A percentile compares a stretch with the other conserved stretches of the same genome.
phyloP scores from a whole-genome alignment of 129 eudicot species.

The Calendula officinalis region DNA sequence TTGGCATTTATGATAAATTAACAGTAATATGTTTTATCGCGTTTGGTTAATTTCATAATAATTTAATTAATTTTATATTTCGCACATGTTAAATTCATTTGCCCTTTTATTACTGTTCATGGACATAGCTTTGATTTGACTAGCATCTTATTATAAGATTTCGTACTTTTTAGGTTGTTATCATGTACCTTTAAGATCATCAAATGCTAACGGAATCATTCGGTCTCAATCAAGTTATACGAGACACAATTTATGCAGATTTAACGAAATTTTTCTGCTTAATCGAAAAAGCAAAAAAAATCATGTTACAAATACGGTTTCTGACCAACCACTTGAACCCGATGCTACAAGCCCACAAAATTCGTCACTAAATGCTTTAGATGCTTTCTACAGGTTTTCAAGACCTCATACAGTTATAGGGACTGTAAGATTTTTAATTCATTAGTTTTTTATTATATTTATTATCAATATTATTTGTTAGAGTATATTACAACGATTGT shows the following conservation, averaged over 20 bases:
- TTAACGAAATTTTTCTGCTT: slow-evolving; percentile 21
- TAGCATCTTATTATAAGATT: too few species aligned
- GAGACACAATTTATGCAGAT: slow-evolving; percentile 13
- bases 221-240: slow-evolving; percentile 31
- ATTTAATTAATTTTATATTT: not conserved
- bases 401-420: slow-evolving; percentile 98
- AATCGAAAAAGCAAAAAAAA: slow-evolving; percentile 31
- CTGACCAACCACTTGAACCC: slow-evolving; percentile 65
- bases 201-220: slow-evolving; percentile 33
- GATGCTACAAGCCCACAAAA: slow-evolving; percentile 48
- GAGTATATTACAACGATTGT: too few species aligned
- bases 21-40: not conserved
- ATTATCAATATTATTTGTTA: not conserved
- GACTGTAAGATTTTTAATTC: slow-evolving; percentile 56
- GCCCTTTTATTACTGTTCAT: too few species aligned
- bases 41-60: too few species aligned
- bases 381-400: slow-evolving; percentile 94
- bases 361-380: slow-evolving; percentile 43
- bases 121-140: not conserved
- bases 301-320: slow-evolving; percentile 42
- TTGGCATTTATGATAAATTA: not conserved
- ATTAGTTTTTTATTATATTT: not conserved
- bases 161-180: slow-evolving; percentile 36
- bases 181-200: slow-evolving; percentile 40
- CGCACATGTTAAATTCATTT: not conserved